A percentile compares a stretch with the other conserved stretches of the same genome.
Conservation (phyloP, 352 stramenopile genomes). For the Nothophytophthora sp. region DNA sequence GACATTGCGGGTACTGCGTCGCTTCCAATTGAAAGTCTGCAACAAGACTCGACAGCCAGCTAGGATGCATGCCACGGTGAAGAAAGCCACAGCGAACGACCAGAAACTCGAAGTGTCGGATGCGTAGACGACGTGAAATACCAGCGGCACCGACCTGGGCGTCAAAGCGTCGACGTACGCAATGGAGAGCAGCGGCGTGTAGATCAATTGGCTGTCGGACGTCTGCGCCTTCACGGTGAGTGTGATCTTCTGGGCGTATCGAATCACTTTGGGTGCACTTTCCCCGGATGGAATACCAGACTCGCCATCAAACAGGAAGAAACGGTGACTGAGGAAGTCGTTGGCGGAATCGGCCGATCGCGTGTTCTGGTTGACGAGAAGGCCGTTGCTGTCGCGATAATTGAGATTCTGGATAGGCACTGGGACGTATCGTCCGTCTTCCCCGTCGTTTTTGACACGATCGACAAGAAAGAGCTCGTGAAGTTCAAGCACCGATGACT, state of each 20-base stretch:
- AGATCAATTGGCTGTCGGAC: conserved; percentile 50
- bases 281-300: conserved; percentile 55
- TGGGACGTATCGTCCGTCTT: conserved; percentile 68
- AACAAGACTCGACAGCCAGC: conserved; percentile 61
- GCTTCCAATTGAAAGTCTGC: conserved; percentile 89
- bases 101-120: conserved; percentile 83
- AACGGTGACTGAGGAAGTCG: conserved; percentile 90
- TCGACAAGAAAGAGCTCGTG: conserved; percentile 94
- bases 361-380: conserved; percentile 82
- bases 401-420: conserved; percentile 90
- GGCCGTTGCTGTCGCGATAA: conserved; percentile 61
- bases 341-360: conserved; percentile 52
- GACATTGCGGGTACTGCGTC: conserved; percentile 69
- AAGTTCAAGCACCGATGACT: conserved; percentile 51
- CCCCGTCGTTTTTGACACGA: conserved; percentile 42
- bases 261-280: conserved; percentile 51
- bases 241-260: conserved; percentile 74
- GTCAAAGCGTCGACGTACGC: conserved; percentile 66
- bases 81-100: conserved; percentile 71
- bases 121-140: conserved; percentile 88
- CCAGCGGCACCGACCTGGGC: conserved; percentile 22
- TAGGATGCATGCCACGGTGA: conserved; percentile 62
- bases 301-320: conserved; percentile 91
- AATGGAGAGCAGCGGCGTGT: conserved; percentile 77
- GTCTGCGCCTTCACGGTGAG: conserved; percentile 62